Evolutionary conservation across 1,284 basidiomycete genomes (phyloP).

Genomic region (Tilletia walkeri): DNA sequence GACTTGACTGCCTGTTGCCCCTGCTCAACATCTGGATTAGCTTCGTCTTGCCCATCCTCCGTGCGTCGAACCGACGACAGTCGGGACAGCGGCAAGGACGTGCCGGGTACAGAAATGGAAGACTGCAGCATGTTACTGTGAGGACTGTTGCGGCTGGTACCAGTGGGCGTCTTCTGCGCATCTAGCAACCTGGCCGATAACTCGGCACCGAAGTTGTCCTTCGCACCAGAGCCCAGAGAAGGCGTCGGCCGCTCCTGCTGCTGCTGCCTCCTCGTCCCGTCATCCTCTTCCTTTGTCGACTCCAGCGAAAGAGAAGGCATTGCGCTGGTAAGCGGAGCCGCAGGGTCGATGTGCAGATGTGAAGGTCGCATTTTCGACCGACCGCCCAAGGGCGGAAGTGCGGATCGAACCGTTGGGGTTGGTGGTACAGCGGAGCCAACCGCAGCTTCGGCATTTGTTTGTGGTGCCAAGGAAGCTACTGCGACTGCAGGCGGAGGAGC

Average conservation of each 20-base stretch:
- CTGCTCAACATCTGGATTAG: not conserved
- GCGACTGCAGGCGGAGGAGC: not conserved
- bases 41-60: too few species aligned
- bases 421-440: not conserved
- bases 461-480: too few species aligned
- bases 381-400: not conserved
- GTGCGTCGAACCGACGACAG: not conserved
- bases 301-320: slow-evolving; percentile 6
- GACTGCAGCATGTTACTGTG: not conserved
- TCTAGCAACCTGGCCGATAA: too few species aligned
- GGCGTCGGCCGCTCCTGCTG: not conserved
- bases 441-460: not conserved
- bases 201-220: too few species aligned
- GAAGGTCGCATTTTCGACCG: not conserved
- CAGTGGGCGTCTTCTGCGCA: not conserved
- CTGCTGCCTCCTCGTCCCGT: not conserved
- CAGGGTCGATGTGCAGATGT: not conserved
- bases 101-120: not conserved
- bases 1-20: not conserved
- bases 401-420: not conserved
- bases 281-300: slow-evolving; percentile 1
- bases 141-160: not conserved
- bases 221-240: too few species aligned
- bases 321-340: not conserved
- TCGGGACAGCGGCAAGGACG: not conserved